Evolutionary conservation across 1,284 basidiomycete species (phyloP), one percentile per base, ranked within the genome.

Genomic region (Chondrostereum purpureum): DNA sequence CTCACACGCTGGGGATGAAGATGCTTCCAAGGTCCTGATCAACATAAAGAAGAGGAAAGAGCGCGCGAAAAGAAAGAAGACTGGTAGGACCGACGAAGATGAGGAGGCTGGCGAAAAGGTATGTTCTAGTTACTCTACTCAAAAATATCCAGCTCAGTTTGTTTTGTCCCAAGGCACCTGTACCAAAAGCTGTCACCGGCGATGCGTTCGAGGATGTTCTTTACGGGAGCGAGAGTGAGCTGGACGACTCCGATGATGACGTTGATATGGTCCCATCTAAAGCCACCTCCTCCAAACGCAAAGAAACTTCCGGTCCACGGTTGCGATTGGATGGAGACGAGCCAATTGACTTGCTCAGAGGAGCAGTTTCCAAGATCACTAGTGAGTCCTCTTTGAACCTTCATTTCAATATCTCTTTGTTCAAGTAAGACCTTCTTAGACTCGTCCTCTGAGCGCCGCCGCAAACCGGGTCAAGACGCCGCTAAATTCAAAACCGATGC

Each of bases 161-260:
- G n/a, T n/a, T n/a, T n/a, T n/a, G n/a, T n/a, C n/a, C n/a, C n/a
- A 46, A 77, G 69, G 63, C 49, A 27, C 62, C 65, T 33, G 54
- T 60, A 41, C 60, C 58, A 36, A 82, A 76, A 61, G 74, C 60
- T 43, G 69, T 69, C 2, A 73, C 79, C 4, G 91, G 91, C 5
- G 88, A 93, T 60, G 92, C 92, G 0, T 97, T 96, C 55, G 93
- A 98, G 62, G 92, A 98, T 61, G 90, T 95, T 1, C 68, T 97
- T 12, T 96, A 97, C 60, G 93, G 92, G 38, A 93, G 90, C 57
- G 92, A 94, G 58, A 92, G 88, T 51, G 92, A 94, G 55, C 64
- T 82, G 20, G 85, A 80, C 1, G 82, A 81, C 46, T 86, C 80
- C 54, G 84, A 84, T 24, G n/a, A 31, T n/a, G 81, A 83, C n/a